Conservation (phyloP, 1,284 basidiomycete species). For the Vanrija sp. region DNA sequence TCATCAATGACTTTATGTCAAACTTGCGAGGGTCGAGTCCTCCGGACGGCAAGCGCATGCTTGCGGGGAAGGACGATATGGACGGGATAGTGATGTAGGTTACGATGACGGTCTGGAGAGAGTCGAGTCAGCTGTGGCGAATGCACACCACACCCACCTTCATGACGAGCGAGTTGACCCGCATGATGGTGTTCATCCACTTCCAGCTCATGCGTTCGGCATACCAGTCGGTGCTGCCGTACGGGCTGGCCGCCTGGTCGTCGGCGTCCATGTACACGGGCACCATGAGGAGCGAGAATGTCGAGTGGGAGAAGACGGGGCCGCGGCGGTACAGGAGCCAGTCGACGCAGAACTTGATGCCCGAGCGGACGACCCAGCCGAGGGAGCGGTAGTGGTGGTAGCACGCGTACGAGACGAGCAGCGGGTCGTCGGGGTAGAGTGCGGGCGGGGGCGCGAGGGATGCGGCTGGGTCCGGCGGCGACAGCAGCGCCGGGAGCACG, state of each 20-base stretch:
- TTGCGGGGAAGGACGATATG: constrained; percentile 55
- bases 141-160: constrained; percentile 73
- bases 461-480: constrained; percentile 23
- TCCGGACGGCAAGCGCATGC: constrained; percentile 37
- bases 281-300: constrained; percentile 82
- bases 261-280: constrained; percentile 80
- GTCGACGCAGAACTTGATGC: constrained; percentile 97
- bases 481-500: constrained; percentile 49
- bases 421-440: constrained; percentile 71
- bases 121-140: constrained; percentile 14
- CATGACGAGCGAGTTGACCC: constrained; percentile 94
- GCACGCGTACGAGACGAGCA: constrained; percentile 81
- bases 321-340: constrained; percentile 92
- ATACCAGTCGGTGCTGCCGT: constrained; percentile 51
- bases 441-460: constrained; percentile 6
- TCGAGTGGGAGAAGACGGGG: constrained; percentile 92
- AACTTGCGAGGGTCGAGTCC: constrained; percentile 51
- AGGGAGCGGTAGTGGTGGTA: constrained; percentile 96
- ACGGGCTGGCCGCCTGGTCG: constrained; percentile 63
- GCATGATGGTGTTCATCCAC: constrained; percentile 94
- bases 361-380: constrained; percentile 96
- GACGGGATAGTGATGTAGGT: constrained; percentile 86
- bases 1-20: constrained; percentile 63
- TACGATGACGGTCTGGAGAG: constrained; percentile 72
- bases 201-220: constrained; percentile 83